Conservation (phyloP, 139 green algal genomes). For the Chlorella ohadii region DNA sequence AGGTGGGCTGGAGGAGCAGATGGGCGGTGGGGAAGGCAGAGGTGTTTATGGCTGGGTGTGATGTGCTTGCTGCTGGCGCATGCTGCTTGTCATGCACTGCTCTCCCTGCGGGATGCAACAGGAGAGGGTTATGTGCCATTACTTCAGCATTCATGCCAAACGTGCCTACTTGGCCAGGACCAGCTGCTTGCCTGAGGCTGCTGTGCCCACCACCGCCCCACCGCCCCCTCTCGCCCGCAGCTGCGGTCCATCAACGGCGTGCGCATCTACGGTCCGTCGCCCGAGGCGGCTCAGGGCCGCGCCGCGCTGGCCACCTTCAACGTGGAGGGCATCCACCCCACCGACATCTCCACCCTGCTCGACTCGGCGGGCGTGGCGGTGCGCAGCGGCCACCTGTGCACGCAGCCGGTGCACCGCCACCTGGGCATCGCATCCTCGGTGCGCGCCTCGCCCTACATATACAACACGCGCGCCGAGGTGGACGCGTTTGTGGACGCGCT, state of each 20-base stretch:
- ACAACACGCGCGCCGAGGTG: conserved; percentile 95
- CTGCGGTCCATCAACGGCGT: conserved; percentile 74
- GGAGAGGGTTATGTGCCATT: no score
- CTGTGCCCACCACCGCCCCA: neutral
- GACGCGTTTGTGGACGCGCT: conserved; percentile 89
- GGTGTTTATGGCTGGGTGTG: no score
- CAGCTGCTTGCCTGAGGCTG: no score
- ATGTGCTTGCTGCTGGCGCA: no score
- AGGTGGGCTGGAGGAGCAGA: conserved; percentile 34
- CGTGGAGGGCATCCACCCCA: conserved; percentile 94
- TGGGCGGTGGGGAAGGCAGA: neutral
- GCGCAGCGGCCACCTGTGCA: conserved; percentile 97
- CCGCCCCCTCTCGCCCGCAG: conserved; percentile 32
- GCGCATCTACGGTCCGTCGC: conserved; percentile 89
- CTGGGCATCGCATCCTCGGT: conserved; percentile 86
- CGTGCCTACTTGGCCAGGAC: no score
- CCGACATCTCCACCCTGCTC: conserved; percentile 94
- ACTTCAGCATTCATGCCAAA: no score
- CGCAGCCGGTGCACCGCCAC: conserved; percentile 92
- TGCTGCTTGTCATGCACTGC: no score
- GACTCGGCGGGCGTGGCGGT: conserved; percentile 91
- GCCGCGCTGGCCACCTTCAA: conserved; percentile 96
- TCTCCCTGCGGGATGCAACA: no score
- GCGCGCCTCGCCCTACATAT: conserved; percentile 93
- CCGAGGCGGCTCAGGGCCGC: conserved; percentile 49